Percentiles rank a stretch among this genome's conserved stretches.
phyloP scores from a whole-genome alignment of 352 stramenopile genomes.

The Lagenidium giganteum region DNA sequence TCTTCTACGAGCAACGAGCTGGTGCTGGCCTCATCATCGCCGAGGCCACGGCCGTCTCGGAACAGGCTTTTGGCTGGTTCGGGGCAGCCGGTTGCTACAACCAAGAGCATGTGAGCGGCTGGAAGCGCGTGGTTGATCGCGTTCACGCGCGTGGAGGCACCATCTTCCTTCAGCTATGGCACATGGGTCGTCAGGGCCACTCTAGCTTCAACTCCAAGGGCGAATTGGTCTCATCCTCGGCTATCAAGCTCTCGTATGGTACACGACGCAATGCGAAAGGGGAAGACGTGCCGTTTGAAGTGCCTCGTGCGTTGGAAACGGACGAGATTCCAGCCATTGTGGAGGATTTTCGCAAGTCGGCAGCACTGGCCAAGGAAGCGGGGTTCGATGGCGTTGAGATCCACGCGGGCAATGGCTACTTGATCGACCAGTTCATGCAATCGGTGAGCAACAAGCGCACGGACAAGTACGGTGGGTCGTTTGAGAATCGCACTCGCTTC shows the following conservation, averaged over 20 bases:
- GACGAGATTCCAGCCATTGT: slow-evolving; percentile 65
- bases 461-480: slow-evolving; percentile 67
- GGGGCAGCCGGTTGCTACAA: slow-evolving; percentile 27
- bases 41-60: slow-evolving; percentile 28
- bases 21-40: slow-evolving; percentile 33
- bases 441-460: slow-evolving; percentile 53
- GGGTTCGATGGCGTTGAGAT: slow-evolving; percentile 41
- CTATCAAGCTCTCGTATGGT: slow-evolving; percentile 2
- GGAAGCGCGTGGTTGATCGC: slow-evolving; percentile 32
- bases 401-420: slow-evolving; percentile 83
- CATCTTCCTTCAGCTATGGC: slow-evolving; percentile 76
- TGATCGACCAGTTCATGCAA: slow-evolving; percentile 84
- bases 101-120: slow-evolving; percentile 25
- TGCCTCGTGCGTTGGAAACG: slow-evolving; percentile 40
- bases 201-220: slow-evolving; percentile 24
- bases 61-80: slow-evolving; percentile 6
- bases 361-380: slow-evolving; percentile 34
- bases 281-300: slow-evolving; percentile 17
- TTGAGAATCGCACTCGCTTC: slow-evolving; percentile 63
- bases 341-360: slow-evolving; percentile 49
- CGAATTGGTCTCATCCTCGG: slow-evolving; percentile 26
- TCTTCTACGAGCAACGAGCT: slow-evolving; percentile 35
- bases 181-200: slow-evolving; percentile 55
- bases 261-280: not conserved
- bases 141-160: slow-evolving; percentile 63